These are phyloP conservation scores for Solanum aculeatissimum DNA, from an alignment of 305 asterid genomes.

Conservation along the genomic window DNA sequence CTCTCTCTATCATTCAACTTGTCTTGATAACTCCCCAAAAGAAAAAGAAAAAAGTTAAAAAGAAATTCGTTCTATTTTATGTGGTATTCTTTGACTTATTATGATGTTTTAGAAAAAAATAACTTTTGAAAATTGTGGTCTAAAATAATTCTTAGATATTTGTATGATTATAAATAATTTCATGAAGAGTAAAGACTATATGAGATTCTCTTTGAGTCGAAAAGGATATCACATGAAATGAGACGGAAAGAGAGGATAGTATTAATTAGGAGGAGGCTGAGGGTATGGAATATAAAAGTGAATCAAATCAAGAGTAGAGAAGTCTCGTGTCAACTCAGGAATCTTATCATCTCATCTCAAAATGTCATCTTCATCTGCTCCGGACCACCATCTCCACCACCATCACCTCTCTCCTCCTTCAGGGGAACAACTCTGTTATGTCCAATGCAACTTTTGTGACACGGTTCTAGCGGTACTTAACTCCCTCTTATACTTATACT, in stretches of 20 bases:
- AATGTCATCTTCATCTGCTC: conserved; percentile 86
- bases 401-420: conserved; percentile 57
- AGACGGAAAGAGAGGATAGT: background rate
- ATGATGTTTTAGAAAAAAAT: too few species aligned
- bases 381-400: conserved; percentile 77
- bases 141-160: too few species aligned
- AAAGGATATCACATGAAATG: too few species aligned
- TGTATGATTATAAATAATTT: too few species aligned
- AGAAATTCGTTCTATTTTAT: too few species aligned
- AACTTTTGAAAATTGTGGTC: too few species aligned
- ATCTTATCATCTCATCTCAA: conserved; percentile 4
- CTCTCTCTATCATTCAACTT: background rate
- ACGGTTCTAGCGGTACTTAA: conserved; percentile 79
- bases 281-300: conserved; percentile 12
- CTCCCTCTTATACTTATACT: background rate
- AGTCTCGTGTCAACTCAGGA: background rate
- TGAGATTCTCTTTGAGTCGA: too few species aligned
- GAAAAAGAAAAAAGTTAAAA: background rate
- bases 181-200: too few species aligned
- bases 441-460: conserved; percentile 83
- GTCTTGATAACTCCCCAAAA: conserved; percentile 13
- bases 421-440: conserved; percentile 94
- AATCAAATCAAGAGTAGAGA: conserved; percentile 39
- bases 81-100: too few species aligned
- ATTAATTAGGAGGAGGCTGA: background rate